These are phyloP conservation scores for Monilinia aucupariae DNA, from an alignment of 2,329 filamentous ascomycete species.

Conservation along the genomic window DNA sequence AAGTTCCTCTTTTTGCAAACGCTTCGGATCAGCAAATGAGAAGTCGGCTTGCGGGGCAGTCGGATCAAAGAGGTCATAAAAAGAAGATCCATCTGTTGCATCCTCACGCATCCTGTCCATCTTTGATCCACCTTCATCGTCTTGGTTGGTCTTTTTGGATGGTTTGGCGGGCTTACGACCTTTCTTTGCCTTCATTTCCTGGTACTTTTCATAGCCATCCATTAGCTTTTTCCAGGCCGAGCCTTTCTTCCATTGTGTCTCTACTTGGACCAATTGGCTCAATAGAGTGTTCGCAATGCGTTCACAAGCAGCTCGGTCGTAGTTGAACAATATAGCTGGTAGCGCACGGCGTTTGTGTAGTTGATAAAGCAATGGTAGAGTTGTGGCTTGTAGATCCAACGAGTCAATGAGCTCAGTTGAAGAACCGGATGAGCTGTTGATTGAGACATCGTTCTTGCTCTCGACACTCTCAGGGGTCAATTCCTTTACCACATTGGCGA, in stretches of 20 bases:
- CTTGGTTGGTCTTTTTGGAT: constrained; percentile 41
- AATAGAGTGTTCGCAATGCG: constrained; percentile 48
- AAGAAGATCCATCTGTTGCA: constrained; percentile 49
- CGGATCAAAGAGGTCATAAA: constrained; percentile 63
- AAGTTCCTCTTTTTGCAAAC: constrained; percentile 53
- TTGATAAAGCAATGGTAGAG: constrained; percentile 53
- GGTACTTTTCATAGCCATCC: constrained; percentile 52
- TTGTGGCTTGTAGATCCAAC: constrained; percentile 40
- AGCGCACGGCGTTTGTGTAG: constrained; percentile 60
- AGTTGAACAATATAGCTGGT: constrained; percentile 73
- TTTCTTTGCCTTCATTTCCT: constrained; percentile 43
- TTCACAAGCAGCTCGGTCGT: constrained; percentile 63
- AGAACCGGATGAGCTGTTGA: constrained; percentile 21
- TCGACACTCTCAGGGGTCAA: constrained; percentile 34
- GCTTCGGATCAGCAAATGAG: constrained; percentile 60
- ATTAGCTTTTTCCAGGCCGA: constrained; percentile 57
- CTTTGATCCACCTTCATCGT: constrained; percentile 48
- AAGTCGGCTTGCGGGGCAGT: constrained; percentile 57
- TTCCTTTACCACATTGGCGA: constrained; percentile 42
- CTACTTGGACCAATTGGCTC: constrained; percentile 47
- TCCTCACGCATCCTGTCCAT: constrained; percentile 53
- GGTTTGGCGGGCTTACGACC: constrained; percentile 40
- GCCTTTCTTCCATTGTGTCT: constrained; percentile 52
- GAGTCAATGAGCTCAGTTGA: constrained; percentile 26
- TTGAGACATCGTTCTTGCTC: constrained; percentile 8